Base-by-base conservation (phyloP, 163 green algal genomes). In the Chlamydomonas reinhardtii region DNA sequence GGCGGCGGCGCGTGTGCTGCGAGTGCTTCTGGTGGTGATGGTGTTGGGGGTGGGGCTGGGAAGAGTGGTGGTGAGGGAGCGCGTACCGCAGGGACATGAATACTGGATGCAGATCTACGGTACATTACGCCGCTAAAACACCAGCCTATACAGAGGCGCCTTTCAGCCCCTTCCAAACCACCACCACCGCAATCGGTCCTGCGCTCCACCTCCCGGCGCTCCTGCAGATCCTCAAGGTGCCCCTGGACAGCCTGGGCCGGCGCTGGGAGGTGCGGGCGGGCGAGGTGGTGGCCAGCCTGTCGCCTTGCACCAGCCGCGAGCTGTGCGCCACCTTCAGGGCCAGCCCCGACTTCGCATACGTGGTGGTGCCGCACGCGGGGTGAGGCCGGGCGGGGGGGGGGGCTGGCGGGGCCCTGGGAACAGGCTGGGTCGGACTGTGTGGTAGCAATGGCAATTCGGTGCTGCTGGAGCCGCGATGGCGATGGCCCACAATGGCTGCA, bases 341-440 rank as follows among this genome's bases (percentile, higher is more conserved):
- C 8, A 48, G 81, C 34, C 80, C 86, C 15, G 71, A 78, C 31
- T 68, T 54, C n/a, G 88, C 87, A 0, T 94, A 94, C 86, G 86
- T 91, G 64, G 39, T 94, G 54, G 88, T 94, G 75, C 89, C 91
- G 20, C 85, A 94, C 68, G 85, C 89, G 54, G 87, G 89, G 90
- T 93, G 75, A 52, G 39, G 39, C 39, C 39, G 39, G 39, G 39
- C 39, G 5, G 39, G 39, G 39, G 39, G 39, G 5, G 8, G 39
- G 39, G 39, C 39, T 48, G 39, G 39, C 39, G 5, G 39, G 39
- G 39, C 39, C 56, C 17, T 24, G 20, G 56, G 56, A 12, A 25
- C 19, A 25, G 56, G 56, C 56, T 64, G 56, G 17, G 17, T 64
- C 20, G 56, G 56, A 25, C 19, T 64, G 19, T 64, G 56, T 25